Evolutionary conservation across 495 filamentous ascomycete genomes (phyloP).

Genomic region (Letharia lupina): DNA sequence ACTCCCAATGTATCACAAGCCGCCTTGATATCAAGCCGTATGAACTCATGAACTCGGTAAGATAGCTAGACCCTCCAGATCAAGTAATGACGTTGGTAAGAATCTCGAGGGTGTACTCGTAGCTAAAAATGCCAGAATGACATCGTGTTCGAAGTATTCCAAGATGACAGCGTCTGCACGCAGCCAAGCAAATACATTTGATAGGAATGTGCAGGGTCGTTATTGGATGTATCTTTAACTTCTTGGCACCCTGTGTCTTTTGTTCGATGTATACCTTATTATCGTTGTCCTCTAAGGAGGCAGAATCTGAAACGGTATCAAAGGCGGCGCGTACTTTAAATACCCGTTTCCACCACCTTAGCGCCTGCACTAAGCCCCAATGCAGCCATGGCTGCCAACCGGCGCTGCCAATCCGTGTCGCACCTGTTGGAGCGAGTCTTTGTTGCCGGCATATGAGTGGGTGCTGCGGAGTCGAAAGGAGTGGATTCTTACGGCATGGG

Average conservation of each 20-base stretch:
- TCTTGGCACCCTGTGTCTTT: neutral
- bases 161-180: neutral
- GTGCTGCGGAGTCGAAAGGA: no score
- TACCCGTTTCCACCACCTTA: neutral
- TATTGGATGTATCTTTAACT: neutral
- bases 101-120: neutral
- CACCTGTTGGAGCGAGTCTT: neutral
- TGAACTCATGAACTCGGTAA: neutral
- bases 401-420: neutral
- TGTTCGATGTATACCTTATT: neutral
- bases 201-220: neutral
- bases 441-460: neutral
- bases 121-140: neutral
- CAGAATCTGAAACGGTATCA: neutral
- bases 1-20: neutral
- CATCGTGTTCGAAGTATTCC: no score
- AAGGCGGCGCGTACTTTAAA: slow-evolving; percentile 5
- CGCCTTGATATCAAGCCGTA: neutral
- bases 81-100: neutral
- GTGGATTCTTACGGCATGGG: no score
- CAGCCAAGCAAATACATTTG: neutral
- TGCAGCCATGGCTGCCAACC: neutral
- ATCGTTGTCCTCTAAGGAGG: no score
- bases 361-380: neutral
- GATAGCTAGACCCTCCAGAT: neutral